Base-by-base conservation (phyloP, 495 filamentous ascomycete species). In the Penicillium silybi region DNA sequence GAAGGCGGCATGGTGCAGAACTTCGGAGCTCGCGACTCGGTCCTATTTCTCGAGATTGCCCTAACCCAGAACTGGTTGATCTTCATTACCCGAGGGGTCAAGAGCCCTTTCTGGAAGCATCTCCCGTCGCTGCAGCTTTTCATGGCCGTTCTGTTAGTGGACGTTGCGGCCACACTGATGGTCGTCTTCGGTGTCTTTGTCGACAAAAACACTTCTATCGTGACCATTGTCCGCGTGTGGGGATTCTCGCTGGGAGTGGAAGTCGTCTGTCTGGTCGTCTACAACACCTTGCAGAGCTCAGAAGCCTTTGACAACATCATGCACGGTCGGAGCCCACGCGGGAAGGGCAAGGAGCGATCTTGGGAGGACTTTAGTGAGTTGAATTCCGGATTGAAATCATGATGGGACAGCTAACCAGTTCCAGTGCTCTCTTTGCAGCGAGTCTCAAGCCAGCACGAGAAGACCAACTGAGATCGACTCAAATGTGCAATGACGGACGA, bases 41-140 rank as follows among this genome's bases (percentile, higher is more conserved):
- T 96, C 37, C 66, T 96, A 54, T 96, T 96, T 78, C 83, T 96
- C 44, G 80, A 96, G 69, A 90, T 96, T 68, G 86, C 88, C 11
- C 81, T 96, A 50, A 88, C 91, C 47, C 88, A 96, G 77, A 96
- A 93, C 73, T 96, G 91, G 90, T 81, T 95, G 41, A 96, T 96
- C 73, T 92, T 96, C 77, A 91, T 95, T 69, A 96, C 91, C 51
- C 89, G 91, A 53, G 87, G 89, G 76, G 86, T 88, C 70, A 88
- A 87, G 62, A 86, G 87, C 53, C 85, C 88, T 20, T 90, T 92
- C 79, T 92, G 88, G 88, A 86, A 84, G 2, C 88, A 84, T 20
- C 76, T 85, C 39, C 91, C 91, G 15, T 95, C 90, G 44, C 87
- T 87, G 83, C 86, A 92, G 67, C 78, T 96, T 43, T 60, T 78